Base-by-base conservation (phyloP, 495 filamentous ascomycete genomes). In the Aspergillus taichungensis region DNA sequence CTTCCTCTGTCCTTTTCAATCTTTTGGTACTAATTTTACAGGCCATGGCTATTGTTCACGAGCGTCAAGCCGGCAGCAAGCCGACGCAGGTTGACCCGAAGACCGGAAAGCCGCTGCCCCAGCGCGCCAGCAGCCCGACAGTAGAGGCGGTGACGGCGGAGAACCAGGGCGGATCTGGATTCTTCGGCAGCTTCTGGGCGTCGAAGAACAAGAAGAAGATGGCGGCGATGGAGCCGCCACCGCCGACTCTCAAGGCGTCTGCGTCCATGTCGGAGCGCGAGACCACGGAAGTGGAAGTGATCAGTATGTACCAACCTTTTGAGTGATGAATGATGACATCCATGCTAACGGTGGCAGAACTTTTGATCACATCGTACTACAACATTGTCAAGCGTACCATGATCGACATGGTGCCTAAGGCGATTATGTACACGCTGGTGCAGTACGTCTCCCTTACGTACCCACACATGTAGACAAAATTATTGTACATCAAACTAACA, bases 151-250 rank as follows among this genome's bases (percentile, higher is more conserved):
- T 71, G 11, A 67, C 74, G 3, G 72, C 66, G 9, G 78, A 81
- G 34, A 67, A 67, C 34, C 77, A 74, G 59, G 69, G 69, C 38
- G 80, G 81, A 54, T 66, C 76, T 40, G 87, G 89, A 43, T 99
- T 97, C 75, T 96, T 96, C 62, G 90, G 91, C 47, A 91, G 85
- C 62, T 97, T 97, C 77, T 96, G 94, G 66, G 88, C 90, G 6
- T 85, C 82, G 44, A 97, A 95, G 77, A 97, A 96, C 65, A 99
- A 97, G 79, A 99, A 97, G 83, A 97, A 95, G 82, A 89, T 95
- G 77, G 94, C 94, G 14, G 88, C 91, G 45, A 97, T 97, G 94
- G 94, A 97, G 56, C 72, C 94, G 32, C 94, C 94, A 29, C 92
- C 92, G 50, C 80, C 94, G 37, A 87, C 78, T 34, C 77, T 99